Conservation (phyloP, 306 rosid species). For the Quercus robur region DNA sequence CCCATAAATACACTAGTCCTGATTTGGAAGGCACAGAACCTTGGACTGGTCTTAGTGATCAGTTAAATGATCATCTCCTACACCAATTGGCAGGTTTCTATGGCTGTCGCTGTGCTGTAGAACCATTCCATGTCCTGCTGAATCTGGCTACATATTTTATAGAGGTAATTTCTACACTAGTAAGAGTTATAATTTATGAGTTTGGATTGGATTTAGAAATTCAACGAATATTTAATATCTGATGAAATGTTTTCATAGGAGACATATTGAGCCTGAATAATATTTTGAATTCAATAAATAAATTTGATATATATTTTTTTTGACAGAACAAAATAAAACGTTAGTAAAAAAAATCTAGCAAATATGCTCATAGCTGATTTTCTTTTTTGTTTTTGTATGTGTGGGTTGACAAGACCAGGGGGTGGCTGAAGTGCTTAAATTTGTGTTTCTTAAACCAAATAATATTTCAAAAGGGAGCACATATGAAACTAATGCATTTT, state of each 20-base stretch:
- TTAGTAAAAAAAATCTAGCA: too few relatives aligned
- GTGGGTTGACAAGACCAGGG: too few relatives aligned
- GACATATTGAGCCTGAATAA: background rate
- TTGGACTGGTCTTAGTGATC: conserved; percentile 96
- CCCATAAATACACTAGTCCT: conserved; percentile 84
- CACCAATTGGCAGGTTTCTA: conserved; percentile 92
- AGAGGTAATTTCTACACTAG: conserved; percentile 46
- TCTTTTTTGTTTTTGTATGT: too few relatives aligned
- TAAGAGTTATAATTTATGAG: conserved; percentile 10
- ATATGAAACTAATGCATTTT: too few relatives aligned
- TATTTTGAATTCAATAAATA: background rate
- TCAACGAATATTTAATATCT: background rate
- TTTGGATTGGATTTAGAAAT: background rate
- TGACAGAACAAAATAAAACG: too few relatives aligned
- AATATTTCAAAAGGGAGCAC: too few relatives aligned
- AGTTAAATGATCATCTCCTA: conserved; percentile 87
- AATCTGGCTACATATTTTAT: conserved; percentile 69
- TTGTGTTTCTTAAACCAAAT: too few relatives aligned
- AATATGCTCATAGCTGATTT: too few relatives aligned
- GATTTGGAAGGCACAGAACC: conserved; percentile 96
- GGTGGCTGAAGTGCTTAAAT: too few relatives aligned
- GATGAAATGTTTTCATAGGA: background rate
- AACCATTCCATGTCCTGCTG: conserved; percentile 86
- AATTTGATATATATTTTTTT: background rate
- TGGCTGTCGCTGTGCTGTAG: conserved; percentile 88